Percentiles rank a stretch among this genome's conserved stretches.
phyloP scores from a whole-genome alignment of 169 alveolate species.

The Cryptosporidium baileyi region DNA sequence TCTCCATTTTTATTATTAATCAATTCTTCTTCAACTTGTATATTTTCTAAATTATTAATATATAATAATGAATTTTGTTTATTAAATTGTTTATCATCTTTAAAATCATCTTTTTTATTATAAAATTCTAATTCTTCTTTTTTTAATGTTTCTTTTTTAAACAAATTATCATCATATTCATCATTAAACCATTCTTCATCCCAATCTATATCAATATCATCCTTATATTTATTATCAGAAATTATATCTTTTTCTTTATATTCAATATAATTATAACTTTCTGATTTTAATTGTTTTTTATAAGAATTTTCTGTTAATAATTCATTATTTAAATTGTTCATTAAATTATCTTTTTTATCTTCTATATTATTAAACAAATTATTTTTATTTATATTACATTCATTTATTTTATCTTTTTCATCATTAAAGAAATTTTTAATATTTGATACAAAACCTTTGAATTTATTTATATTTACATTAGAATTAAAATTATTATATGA shows the following conservation, averaged over 20 bases:
- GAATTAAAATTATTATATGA: background rate
- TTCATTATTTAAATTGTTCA: background rate
- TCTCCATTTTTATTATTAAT: too few relatives aligned
- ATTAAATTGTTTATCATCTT: constrained; percentile 30
- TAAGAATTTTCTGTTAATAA: constrained; percentile 16
- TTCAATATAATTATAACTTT: constrained; percentile 16
- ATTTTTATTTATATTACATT: constrained; percentile 58
- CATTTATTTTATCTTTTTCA: constrained; percentile 33
- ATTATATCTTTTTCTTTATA: constrained; percentile 40
- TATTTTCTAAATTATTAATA: too few relatives aligned
- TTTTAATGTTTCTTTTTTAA: constrained; percentile 36
- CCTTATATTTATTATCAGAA: background rate
- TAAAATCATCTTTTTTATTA: constrained; percentile 39
- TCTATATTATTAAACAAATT: constrained; percentile 26
- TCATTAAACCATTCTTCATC: background rate
- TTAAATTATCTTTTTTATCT: constrained; percentile 4
- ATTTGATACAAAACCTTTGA: constrained; percentile 69
- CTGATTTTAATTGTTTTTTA: constrained; percentile 17
- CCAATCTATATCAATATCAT: background rate
- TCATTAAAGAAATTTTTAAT: constrained; percentile 69
- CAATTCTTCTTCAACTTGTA: too few relatives aligned
- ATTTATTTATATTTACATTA: background rate
- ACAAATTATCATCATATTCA: constrained; percentile 21
- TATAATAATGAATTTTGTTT: too few relatives aligned
- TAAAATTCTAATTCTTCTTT: constrained; percentile 59